Conservation (phyloP, 768 basidiomycete genomes). For the Mycena latifolia region DNA sequence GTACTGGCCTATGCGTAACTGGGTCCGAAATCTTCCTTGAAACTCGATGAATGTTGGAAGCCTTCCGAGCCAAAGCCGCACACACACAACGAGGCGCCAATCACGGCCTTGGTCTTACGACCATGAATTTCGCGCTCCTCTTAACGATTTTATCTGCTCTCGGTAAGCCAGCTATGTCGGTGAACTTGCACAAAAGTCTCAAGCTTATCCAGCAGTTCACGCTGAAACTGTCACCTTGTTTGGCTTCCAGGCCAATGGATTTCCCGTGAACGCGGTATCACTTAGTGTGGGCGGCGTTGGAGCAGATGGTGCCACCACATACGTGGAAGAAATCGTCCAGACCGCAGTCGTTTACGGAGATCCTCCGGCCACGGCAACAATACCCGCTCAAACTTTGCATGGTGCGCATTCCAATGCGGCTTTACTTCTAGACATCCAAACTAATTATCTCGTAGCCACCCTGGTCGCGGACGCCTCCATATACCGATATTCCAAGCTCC, state of each 20-base stretch:
- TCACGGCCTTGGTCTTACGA: not conserved
- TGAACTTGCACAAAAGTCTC: not conserved
- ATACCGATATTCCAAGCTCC: constrained; percentile 12
- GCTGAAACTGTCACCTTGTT: constrained; percentile 2
- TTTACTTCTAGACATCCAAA: not conserved
- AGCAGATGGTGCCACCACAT: constrained; percentile 16
- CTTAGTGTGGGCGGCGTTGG: constrained; percentile 13
- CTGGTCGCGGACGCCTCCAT: constrained; percentile 15
- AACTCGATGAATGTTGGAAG: too few species aligned
- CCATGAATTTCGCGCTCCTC: constrained; percentile 5
- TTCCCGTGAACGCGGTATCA: constrained; percentile 3
- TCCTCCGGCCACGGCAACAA: not conserved
- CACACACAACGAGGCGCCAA: constrained; percentile 3
- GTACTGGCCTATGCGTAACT: too few species aligned
- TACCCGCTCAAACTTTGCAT: not conserved
- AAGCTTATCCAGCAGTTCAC: not conserved
- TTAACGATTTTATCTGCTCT: not conserved
- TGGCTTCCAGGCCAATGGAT: constrained; percentile 14
- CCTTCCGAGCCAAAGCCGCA: not conserved
- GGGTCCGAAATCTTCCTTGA: too few species aligned
- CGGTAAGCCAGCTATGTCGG: not conserved
- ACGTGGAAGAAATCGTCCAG: constrained; percentile 8
- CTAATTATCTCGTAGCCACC: not conserved
- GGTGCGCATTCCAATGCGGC: not conserved
- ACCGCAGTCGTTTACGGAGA: constrained; percentile 9